Evolutionary conservation across 768 basidiomycete species (phyloP), one percentile per base, ranked within the genome.

Genomic region (Boletus reticuloceps): DNA sequence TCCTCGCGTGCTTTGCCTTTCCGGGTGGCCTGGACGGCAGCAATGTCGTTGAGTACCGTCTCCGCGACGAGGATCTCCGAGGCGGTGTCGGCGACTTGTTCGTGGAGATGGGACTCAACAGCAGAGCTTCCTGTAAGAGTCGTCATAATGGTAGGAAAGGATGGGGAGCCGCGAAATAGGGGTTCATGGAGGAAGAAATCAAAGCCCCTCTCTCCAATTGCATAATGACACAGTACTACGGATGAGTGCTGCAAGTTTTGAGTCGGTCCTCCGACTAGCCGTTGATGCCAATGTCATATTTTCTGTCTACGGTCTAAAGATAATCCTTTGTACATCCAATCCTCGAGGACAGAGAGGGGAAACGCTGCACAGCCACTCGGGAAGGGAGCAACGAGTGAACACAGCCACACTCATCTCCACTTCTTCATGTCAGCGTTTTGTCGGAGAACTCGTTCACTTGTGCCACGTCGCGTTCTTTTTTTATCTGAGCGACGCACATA

Each of bases 1-100:
- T 63, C 69, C 2, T 64, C 65, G 22, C 71, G 69, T 4, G 62
- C 51, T 47, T 75, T 75, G 25, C 77, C 77, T 54, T 81, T 81
- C 13, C 67, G 59, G 0, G 59, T 44, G 20, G 68, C 57, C 16
- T 73, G 70, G 17, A 77, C 51, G 13, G 66, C 66, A 20, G 66
- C 70, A 20, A 79, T 70, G 52, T 81, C 80, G n/a, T 73, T 65
- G 34, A 81, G 71, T 4, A 63, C 59, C 42, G 81, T 71, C 50
- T 75, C 68, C 1, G 75, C 72, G 36, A 78, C 71, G 42, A 82
- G 69, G 9, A 74, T 61, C 22, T 73, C 65, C 19, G 75, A 73
- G 11, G 69, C 73, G 3, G 64, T n/a, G 55, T 81, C 79, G 13
- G 29, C 19, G 47, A 4, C 17, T 31, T 19, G 44, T 12, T 49